Base-by-base conservation (phyloP, 371 early-diverging fungal genomes). In the Enteropsectra breve region DNA sequence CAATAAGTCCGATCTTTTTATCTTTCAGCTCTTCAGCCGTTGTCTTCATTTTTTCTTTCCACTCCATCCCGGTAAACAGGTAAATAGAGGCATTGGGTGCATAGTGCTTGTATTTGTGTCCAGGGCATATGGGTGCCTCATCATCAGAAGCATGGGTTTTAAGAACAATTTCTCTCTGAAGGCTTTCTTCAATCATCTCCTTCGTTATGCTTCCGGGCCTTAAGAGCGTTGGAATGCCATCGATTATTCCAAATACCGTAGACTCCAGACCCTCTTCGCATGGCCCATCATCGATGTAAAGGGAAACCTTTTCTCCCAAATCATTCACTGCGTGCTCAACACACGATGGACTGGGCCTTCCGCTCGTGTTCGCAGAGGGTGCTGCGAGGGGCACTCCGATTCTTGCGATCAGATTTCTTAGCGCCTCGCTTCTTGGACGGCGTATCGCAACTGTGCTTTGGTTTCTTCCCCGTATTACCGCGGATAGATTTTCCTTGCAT, bases 91-190 rank as follows among this genome's bases (percentile, higher is more conserved):
- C 56, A 4, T 40, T 59, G 0, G 97, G 97, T 3, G 92, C 87
- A 75, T 98, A 98, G 82, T 97, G 97, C 28, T 90, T 85, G 70
- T 97, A 97, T 78, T 97, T 94, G 90, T 91, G 93, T 1, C 98
- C 98, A 3, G 97, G 98, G 15, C 93, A 91, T 0, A 88, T 87
- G 0, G 92, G 88, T 74, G 6, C 26, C 5, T 56, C 36, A 3
- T 11, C 53, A 3, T 61, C 40, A 23, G 28, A 29, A 2, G 29
- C 1, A 21, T 56, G 55, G 23, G 54, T 68, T 26, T 37, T 69
- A 15, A 58, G 5, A 1, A 28, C 13, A 2, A 70, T 56, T n/a
- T 71, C 59, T 8, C 29, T 21, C 11, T 34, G 1, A 15, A 71
- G 23, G 28, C 26, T 37, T 1, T 49, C 37, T 48, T 71, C 67